Base-by-base conservation (phyloP, 2,329 filamentous ascomycete species). In the Fusarium longipes region DNA sequence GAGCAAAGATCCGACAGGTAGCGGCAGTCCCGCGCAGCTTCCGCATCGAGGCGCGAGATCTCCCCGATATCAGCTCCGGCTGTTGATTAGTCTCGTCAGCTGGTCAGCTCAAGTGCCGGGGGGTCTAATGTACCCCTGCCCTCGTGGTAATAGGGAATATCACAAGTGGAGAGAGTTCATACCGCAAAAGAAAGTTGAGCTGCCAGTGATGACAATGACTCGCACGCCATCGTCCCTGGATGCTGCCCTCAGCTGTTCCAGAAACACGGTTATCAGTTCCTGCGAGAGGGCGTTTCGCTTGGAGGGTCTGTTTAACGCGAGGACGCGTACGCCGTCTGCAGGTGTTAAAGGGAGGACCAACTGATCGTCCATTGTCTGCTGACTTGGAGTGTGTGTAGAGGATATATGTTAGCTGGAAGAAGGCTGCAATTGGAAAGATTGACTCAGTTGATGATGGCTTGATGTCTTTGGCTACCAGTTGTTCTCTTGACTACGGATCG, bases 271-370 rank as follows among this genome's bases (percentile, higher is more conserved):
- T 67, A 86, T 83, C 78, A 86, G 82, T 44, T 74, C 74, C 55
- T 81, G 77, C 3, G 84, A 87, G 67, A 88, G 82, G 22, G 86
- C 86, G 78, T 89, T 88, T 65, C 84, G 80, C 70, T 87, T 87
- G 29, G 80, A 78, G 4, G 84, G 86, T 7, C 86, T 81, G 75
- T 86, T 85, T 55, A 87, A 73, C 17, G 82, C 81, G 52, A 87
- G 69, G 12, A 86, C 72, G 17, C 83, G 77, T 29, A 86, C 79
- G 38, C 77, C 79, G 11, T 73, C 71, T 17, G 61, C 63, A 8
- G 77, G 70, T 38, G 74, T 71, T 14, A 72, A 72, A 39, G 73
- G 65, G 15, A 74, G 62, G 22, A 77, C 61, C 9, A 74, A 25
- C 15, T 56, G 40, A 20, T 70, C 47, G n/a, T 39, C 63, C 69